phyloP scores from a whole-genome alignment of 306 rosid species.

The Prunus mume region DNA sequence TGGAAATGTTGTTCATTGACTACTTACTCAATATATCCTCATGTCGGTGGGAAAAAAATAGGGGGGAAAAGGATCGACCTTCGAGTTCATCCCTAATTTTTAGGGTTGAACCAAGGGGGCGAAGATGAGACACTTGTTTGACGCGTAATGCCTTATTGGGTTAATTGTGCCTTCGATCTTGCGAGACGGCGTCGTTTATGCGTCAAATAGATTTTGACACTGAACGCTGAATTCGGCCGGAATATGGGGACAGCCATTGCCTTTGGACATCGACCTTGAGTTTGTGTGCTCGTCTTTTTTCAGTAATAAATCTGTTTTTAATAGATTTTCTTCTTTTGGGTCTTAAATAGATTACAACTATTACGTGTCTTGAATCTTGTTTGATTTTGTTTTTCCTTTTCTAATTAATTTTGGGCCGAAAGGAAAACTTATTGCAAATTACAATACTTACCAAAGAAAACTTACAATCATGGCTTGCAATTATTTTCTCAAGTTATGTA shows the following conservation, averaged over 20 bases:
- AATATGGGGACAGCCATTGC: not conserved
- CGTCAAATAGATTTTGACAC: not conserved
- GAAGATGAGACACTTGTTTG: slow-evolving; percentile 4
- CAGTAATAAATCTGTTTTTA: too few species aligned
- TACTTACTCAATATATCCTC: not conserved
- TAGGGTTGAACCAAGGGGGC: not conserved
- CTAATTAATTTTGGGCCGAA: not conserved
- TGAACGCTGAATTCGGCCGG: not conserved
- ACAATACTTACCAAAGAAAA: too few species aligned
- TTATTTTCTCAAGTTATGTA: too few species aligned
- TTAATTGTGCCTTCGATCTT: not conserved
- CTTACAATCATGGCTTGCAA: too few species aligned
- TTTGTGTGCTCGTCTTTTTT: too few species aligned
- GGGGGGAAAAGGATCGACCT: not conserved
- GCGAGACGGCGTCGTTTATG: not conserved
- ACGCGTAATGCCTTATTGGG: not conserved
- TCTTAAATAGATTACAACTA: too few species aligned
- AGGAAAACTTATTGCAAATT: too few species aligned
- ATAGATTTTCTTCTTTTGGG: too few species aligned
- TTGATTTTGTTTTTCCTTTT: not conserved
- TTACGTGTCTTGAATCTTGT: not conserved
- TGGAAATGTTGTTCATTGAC: not conserved
- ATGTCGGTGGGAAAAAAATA: not conserved
- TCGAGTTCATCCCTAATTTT: not conserved
- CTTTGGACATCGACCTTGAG: not conserved